Base-by-base conservation (phyloP, 2,329 filamentous ascomycete species). In the Helminthosporium solani region DNA sequence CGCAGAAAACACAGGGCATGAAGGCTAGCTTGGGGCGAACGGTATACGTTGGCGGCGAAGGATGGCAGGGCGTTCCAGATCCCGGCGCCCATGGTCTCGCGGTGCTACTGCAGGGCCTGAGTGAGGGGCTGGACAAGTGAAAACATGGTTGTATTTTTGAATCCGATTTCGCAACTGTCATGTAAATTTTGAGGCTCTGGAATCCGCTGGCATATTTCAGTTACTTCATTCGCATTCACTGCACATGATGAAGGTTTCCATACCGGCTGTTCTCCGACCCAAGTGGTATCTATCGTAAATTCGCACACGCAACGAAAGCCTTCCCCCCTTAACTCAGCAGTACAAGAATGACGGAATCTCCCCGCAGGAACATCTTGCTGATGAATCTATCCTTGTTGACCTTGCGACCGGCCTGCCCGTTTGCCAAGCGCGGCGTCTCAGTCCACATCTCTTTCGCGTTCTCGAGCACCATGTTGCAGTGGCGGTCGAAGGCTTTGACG, bases 361-460 rank as follows among this genome's bases (percentile, higher is more conserved):
- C 90, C 70, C 90, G 79, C 56, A 95, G 73, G 71, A 95, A 95
- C 91, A 96, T 92, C 78, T 96, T 96, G 80, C 89, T 95, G 66
- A 97, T 94, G 73, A 96, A 96, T 33, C 94, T 81, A 73, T 99
- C 94, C 83, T 97, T 96, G 78, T 99, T 99, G 53, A 97, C 89
- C 35, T 87, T 85, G 63, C 87, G 79, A 45, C 91, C 91, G 75
- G 90, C 91, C 78, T 92, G 94, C 57, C 92, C 92, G 56, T 85
- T 86, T 18, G 87, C 84, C 65, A 88, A 80, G 50, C 84, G 78
- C 39, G 92, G 90, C 45, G 88, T 94, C 76, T 99, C 94, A 8
- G 91, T 96, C 94, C 94, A 99, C 92, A 99, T 97, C 77, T 99
- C 94, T 80, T 95, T 95, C 34, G 95, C 90, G 60, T 96, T 96